phyloP scores from a whole-genome alignment of 1,139 yeast species.

The Candida sanyaensis region DNA sequence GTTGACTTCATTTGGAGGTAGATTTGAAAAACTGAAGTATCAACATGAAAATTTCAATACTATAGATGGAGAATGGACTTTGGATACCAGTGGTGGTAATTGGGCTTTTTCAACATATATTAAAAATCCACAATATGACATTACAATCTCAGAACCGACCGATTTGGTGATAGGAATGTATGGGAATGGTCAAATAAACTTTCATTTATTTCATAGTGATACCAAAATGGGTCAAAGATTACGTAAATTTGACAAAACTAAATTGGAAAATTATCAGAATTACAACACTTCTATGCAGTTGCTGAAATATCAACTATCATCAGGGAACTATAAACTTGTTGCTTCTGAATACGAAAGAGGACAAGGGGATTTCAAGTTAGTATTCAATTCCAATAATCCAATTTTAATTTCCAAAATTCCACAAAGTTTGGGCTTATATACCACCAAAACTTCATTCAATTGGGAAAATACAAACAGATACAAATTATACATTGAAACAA shows the following conservation, averaged over 20 bases:
- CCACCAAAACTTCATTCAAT: slow-evolving; percentile 20
- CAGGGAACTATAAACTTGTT: slow-evolving; percentile 40
- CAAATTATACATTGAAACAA: slow-evolving; percentile 29
- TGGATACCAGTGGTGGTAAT: slow-evolving; percentile 55
- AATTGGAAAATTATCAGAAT: slow-evolving; percentile 28
- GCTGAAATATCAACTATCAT: slow-evolving; percentile 20
- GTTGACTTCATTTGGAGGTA: slow-evolving; percentile 27
- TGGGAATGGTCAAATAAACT: slow-evolving; percentile 21
- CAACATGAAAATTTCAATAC: slow-evolving; percentile 22
- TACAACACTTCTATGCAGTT: slow-evolving; percentile 25
- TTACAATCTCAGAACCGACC: slow-evolving; percentile 21
- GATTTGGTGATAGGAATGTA: slow-evolving; percentile 27
- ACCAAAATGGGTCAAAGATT: slow-evolving; percentile 17
- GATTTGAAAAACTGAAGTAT: slow-evolving; percentile 25
- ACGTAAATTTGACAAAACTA: slow-evolving; percentile 29
- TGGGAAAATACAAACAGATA: slow-evolving; percentile 45
- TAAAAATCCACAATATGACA: slow-evolving; percentile 63
- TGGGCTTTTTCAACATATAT: slow-evolving; percentile 52
- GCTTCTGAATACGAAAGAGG: slow-evolving; percentile 30
- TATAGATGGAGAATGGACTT: slow-evolving; percentile 50
- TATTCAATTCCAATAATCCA: slow-evolving; percentile 15
- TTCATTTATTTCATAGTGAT: slow-evolving; percentile 46
- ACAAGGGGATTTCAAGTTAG: slow-evolving; percentile 13
- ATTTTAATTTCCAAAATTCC: slow-evolving; percentile 20
- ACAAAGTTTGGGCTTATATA: slow-evolving; percentile 38